Evolutionary conservation across 1,284 basidiomycete genomes (phyloP), one percentile per base, ranked within the genome.

Genomic region (Salmacisia buchloeana): DNA sequence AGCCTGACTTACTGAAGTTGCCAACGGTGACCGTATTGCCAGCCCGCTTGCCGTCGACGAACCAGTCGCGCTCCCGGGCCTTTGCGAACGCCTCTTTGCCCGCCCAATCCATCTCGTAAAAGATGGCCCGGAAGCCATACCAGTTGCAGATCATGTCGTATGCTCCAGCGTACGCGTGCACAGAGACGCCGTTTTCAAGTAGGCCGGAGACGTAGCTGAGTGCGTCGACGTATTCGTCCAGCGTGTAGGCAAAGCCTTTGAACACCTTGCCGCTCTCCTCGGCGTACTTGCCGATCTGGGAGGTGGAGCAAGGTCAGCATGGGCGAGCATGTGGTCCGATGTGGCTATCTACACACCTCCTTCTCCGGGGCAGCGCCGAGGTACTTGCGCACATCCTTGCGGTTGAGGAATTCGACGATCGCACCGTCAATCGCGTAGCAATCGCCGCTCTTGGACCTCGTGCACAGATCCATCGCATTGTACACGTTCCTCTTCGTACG

Each of bases 111-210:
- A 52, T 52, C 7, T 52, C 46, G 23, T 27, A 52, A 18, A 52
- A 52, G 46, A 52, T 52, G 21, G 21, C 15, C 6, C 29, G 21
- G 46, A 52, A 52, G 21, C 46, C 46, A 25, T 10, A 52, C 46
- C 46, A 52, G 18, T 52, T 52, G 46, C 46, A 52, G 15, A 52
- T 52, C 13, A 52, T 27, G 46, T 52, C 46, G 46, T 52, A 52
- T 4, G 46, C 29, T 15, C 46, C 46, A 15, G 46, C 46, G 46
- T 45, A 45, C 10, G 43, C 46, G 7, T 52, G 46, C 46, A 52
- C 46, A 15, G 18, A 25, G 3, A 31, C 23, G 1, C 29, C 46
- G 7, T 31, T 43, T 2, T 52, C 46, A 21, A 52, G 46, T 18
- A 52, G 18, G 46, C 46, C 46, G 29, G 46, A 21, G 7, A 52